phyloP scores from a whole-genome alignment of 1,139 yeast species.

The Zygosaccharomyces sapae region DNA sequence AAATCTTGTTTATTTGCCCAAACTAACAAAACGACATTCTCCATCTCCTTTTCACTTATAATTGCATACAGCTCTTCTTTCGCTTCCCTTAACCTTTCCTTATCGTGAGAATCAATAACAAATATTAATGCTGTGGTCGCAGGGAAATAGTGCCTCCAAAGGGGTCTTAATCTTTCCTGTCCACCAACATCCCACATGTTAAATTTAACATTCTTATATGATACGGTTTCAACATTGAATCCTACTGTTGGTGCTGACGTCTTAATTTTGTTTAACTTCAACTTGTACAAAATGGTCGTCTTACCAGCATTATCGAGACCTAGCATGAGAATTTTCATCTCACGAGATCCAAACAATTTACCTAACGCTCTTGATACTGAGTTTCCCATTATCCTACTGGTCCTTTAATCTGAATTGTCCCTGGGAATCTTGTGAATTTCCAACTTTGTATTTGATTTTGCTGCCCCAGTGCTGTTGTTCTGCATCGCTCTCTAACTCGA shows the following conservation, averaged over 20 bases:
- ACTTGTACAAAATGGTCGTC: slow-evolving; percentile 48
- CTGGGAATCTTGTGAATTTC: neutral
- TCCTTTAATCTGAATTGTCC: neutral
- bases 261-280: slow-evolving; percentile 41
- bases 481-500: no score
- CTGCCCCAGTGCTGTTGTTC: no score
- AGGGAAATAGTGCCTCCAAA: slow-evolving; percentile 93
- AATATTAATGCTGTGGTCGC: slow-evolving; percentile 92
- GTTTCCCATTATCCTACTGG: slow-evolving; percentile 40
- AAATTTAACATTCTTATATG: slow-evolving; percentile 80
- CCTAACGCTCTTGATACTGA: slow-evolving; percentile 47
- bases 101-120: slow-evolving; percentile 81
- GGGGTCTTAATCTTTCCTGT: slow-evolving; percentile 82
- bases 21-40: slow-evolving; percentile 71
- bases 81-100: slow-evolving; percentile 68
- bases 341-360: slow-evolving; percentile 48
- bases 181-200: slow-evolving; percentile 99
- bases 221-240: slow-evolving; percentile 88
- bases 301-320: slow-evolving; percentile 93
- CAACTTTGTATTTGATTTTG: no score
- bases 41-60: slow-evolving; percentile 64
- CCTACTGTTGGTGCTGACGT: slow-evolving; percentile 93
- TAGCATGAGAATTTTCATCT: slow-evolving; percentile 68
- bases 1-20: slow-evolving; percentile 90
- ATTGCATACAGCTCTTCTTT: slow-evolving; percentile 74